Conservation (phyloP, 2,329 filamentous ascomycete species). For the Xylaria sp. region DNA sequence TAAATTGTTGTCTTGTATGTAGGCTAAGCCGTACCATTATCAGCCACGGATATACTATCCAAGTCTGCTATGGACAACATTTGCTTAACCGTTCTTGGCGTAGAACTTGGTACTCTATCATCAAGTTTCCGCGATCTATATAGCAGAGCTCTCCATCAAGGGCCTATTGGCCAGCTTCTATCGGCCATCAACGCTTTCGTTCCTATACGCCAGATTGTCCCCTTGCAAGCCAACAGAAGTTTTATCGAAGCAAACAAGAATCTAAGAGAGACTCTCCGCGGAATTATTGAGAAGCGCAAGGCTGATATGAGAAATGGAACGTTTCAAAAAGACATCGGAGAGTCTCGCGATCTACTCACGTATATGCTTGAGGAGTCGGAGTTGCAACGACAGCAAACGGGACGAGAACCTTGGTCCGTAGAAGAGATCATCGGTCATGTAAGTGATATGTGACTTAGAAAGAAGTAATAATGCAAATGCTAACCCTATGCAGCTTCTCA, state of each 20-base stretch:
- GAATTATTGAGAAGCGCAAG: conserved; percentile 47
- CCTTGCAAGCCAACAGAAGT: conserved; percentile 53
- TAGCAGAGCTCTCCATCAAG: conserved; percentile 49
- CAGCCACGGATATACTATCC: conserved; percentile 47
- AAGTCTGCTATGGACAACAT: conserved; percentile 52
- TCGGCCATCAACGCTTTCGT: conserved; percentile 50
- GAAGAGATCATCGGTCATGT: conserved; percentile 51
- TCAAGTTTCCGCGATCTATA: conserved; percentile 49
- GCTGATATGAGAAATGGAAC: conserved; percentile 45
- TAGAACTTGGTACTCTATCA: conserved; percentile 49
- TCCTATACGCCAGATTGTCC: conserved; percentile 51
- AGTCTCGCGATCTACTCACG: conserved; percentile 45
- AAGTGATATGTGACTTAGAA: conserved; percentile 4
- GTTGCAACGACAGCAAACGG: conserved; percentile 39
- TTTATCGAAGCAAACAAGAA: conserved; percentile 52
- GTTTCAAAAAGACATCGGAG: conserved; percentile 39
- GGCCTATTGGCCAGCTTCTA: conserved; percentile 46
- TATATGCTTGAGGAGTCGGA: conserved; percentile 49
- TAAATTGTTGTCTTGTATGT: background rate
- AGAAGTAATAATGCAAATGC: background rate
- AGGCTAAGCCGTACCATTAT: conserved; percentile 1
- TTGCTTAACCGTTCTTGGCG: conserved; percentile 50
- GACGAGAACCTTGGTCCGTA: conserved; percentile 46
- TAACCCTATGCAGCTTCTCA: conserved; percentile 27
- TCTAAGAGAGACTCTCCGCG: conserved; percentile 51